Evolutionary conservation across 345 rosid species (phyloP).

Genomic region (Passiflora organensis): DNA sequence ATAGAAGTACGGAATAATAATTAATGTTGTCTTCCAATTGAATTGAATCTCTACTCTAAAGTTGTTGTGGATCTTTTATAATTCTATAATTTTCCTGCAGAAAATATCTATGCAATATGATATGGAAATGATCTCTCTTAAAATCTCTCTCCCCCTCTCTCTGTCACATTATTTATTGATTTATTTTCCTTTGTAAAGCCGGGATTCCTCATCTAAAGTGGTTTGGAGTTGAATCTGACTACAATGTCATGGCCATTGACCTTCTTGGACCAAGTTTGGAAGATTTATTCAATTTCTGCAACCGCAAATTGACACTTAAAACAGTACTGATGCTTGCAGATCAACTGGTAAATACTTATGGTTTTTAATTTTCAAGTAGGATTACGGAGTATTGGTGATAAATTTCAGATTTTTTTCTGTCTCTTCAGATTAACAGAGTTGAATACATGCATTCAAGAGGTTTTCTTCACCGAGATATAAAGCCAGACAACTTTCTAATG

Average conservation of each 20-base stretch:
- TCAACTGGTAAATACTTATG: slow-evolving; percentile 49
- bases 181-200: slow-evolving; percentile 33
- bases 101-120: background rate
- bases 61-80: background rate
- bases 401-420: slow-evolving; percentile 9
- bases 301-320: slow-evolving; percentile 63
- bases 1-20: background rate
- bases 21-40: no score
- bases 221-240: slow-evolving; percentile 80
- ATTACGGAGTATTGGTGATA: background rate
- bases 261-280: slow-evolving; percentile 92
- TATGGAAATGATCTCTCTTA: background rate
- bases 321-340: slow-evolving; percentile 87
- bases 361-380: background rate
- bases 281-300: slow-evolving; percentile 78
- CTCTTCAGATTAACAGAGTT: slow-evolving; percentile 67
- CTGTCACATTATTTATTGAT: no score
- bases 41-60: background rate
- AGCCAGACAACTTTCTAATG: slow-evolving; percentile 86
- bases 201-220: slow-evolving; percentile 84
- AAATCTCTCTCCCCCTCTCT: no score
- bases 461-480: slow-evolving; percentile 85
- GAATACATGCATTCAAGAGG: slow-evolving; percentile 75
- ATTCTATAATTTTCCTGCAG: background rate
- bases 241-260: slow-evolving; percentile 79